Conservation (phyloP, 208 protist genomes). For the Trypanosoma conorhini region DNA sequence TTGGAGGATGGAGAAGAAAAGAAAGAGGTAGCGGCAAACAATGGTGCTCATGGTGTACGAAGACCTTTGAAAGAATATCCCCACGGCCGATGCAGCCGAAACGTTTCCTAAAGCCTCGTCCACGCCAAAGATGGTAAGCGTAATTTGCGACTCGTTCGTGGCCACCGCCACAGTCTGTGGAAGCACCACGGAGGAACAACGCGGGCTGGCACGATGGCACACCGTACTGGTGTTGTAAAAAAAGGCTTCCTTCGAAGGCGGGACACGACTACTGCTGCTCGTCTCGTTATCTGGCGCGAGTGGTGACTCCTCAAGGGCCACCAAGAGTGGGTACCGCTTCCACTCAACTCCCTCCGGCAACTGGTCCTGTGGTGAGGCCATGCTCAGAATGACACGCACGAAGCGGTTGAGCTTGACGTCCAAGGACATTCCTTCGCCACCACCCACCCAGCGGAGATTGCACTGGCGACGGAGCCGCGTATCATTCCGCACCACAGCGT, state of each 20-base stretch:
- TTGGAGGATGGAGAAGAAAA: constrained; percentile 46
- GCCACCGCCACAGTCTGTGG: constrained; percentile 50
- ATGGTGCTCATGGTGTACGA: constrained; percentile 67
- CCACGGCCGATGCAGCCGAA: constrained; percentile 40
- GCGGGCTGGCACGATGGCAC: constrained; percentile 39
- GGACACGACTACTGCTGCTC: constrained; percentile 5
- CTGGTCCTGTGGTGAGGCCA: constrained; percentile 51
- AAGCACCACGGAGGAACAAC: constrained; percentile 65
- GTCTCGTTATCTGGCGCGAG: constrained; percentile 18
- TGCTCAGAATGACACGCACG: constrained; percentile 52
- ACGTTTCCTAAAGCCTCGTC: constrained; percentile 56
- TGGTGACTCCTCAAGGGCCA: constrained; percentile 48
- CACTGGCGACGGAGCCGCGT: constrained; percentile 12
- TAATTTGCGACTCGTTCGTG: constrained; percentile 42
- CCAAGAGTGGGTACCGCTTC: constrained; percentile 36
- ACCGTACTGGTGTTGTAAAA: constrained; percentile 47
- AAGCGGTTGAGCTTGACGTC: constrained; percentile 64
- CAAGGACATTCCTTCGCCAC: constrained; percentile 32
- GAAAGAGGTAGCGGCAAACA: constrained; percentile 60
- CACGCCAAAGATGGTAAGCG: constrained; percentile 57
- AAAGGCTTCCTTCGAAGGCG: constrained; percentile 21
- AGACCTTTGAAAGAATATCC: constrained; percentile 63
- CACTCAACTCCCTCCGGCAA: constrained; percentile 17
- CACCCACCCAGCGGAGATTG: constrained; percentile 55
- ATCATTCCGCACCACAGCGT: neutral